Percentiles rank a stretch among this genome's conserved stretches.
phyloP scores from a whole-genome alignment of 306 rosid genomes.

The Ormosia semicastrata region DNA sequence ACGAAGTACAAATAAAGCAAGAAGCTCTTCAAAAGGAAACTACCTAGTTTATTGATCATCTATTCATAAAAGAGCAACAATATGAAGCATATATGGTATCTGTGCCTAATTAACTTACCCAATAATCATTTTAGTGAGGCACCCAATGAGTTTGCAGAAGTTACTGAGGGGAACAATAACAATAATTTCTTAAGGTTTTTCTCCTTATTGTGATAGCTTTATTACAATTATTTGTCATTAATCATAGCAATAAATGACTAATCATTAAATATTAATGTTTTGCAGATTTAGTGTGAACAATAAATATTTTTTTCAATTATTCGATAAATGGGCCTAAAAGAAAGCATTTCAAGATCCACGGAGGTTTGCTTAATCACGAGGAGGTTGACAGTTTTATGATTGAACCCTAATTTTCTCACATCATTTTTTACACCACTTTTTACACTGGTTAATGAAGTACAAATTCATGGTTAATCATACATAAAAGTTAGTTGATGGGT shows the following conservation, averaged over 20 bases:
- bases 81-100: slow-evolving; percentile 31
- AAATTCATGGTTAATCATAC: no score
- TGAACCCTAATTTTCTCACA: no score
- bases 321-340: slow-evolving; percentile 72
- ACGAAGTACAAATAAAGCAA: slow-evolving; percentile 30
- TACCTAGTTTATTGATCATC: slow-evolving; percentile 6
- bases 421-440: no score
- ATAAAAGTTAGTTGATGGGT: no score
- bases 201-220: background rate
- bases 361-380: slow-evolving; percentile 45
- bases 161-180: slow-evolving; percentile 32
- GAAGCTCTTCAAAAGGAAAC: slow-evolving; percentile 24
- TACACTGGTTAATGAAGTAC: no score
- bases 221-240: background rate
- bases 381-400: no score
- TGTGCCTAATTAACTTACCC: slow-evolving; percentile 25
- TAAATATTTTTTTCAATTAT: slow-evolving; percentile 60
- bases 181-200: slow-evolving; percentile 57
- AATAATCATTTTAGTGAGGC: slow-evolving; percentile 15
- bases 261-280: background rate
- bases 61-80: background rate
- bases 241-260: background rate
- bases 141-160: slow-evolving; percentile 32
- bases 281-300: slow-evolving; percentile 57
- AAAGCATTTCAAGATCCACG: slow-evolving; percentile 71